Percentiles rank a stretch among this genome's conserved stretches.
phyloP scores from a whole-genome alignment of 371 early-diverging fungal genomes.

The Saksenaea oblongispora region DNA sequence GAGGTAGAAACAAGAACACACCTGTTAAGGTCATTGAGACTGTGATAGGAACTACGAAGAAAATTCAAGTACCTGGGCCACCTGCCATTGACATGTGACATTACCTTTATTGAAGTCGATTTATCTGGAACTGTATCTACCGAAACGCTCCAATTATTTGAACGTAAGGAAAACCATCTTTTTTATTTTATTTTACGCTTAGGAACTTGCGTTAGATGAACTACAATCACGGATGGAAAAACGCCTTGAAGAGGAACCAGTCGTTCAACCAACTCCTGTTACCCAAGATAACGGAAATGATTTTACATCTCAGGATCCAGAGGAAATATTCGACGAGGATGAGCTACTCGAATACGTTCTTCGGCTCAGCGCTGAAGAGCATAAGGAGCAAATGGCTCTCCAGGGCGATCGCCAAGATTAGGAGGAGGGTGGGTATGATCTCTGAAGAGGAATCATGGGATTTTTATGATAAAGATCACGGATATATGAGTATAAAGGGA shows the following conservation, averaged over 20 bases:
- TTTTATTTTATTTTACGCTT: not conserved
- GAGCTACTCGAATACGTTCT: constrained; percentile 16
- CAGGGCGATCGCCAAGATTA: not conserved
- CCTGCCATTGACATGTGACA: constrained; percentile 79
- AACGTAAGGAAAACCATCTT: constrained; percentile 27
- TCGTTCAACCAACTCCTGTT: not conserved
- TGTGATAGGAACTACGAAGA: constrained; percentile 76
- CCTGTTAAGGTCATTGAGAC: constrained; percentile 25
- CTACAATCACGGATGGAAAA: not conserved
- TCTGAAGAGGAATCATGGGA: not conserved
- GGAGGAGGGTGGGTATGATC: not conserved
- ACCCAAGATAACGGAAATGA: not conserved
- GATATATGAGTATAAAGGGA: no score
- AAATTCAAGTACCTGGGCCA: constrained; percentile 76
- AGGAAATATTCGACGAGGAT: constrained; percentile 13
- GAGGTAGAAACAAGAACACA: not conserved
- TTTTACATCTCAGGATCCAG: not conserved
- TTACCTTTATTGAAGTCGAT: constrained; percentile 77
- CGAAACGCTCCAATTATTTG: constrained; percentile 49
- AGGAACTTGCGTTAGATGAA: not conserved
- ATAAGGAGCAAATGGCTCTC: not conserved
- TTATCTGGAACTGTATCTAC: constrained; percentile 56
- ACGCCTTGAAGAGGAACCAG: not conserved
- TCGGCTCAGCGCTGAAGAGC: constrained; percentile 8
- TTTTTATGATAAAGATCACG: no score